A percentile compares a stretch with the other conserved stretches of the same genome.
phyloP scores from a whole-genome alignment of 148 eudicot genomes.

The Amaranthus palmeri region DNA sequence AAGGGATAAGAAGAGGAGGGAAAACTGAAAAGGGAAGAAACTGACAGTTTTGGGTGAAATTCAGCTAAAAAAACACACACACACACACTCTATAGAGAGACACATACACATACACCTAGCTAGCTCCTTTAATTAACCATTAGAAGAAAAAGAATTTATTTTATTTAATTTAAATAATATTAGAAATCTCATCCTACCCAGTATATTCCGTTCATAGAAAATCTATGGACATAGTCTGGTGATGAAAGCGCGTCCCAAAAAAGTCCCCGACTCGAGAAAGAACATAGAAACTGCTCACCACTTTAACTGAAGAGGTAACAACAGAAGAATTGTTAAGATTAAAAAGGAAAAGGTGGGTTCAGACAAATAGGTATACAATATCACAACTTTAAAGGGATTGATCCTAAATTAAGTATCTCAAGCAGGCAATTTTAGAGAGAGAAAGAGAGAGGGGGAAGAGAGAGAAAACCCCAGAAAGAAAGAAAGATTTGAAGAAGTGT shows the following conservation, averaged over 20 bases:
- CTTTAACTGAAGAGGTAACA: constrained; percentile 61
- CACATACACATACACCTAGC: constrained; percentile 27
- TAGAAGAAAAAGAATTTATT: not conserved
- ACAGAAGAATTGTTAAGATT: constrained; percentile 9
- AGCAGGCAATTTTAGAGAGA: no score
- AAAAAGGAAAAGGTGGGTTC: constrained; percentile 40
- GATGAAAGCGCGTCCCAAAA: no score
- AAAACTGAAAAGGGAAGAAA: constrained; percentile 20
- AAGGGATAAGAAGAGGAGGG: constrained; percentile 15
- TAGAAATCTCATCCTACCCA: not conserved
- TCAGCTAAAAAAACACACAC: constrained; percentile 42
- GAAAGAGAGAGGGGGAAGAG: not conserved
- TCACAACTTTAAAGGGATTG: constrained; percentile 16
- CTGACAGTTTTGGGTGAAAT: constrained; percentile 20
- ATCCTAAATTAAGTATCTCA: constrained; percentile 16
- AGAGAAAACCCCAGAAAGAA: constrained; percentile 3
- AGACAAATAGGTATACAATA: constrained; percentile 16
- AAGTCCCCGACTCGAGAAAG: constrained; percentile 10
- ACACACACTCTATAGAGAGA: constrained; percentile 8
- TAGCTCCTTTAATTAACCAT: constrained; percentile 37
- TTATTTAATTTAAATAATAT: not conserved
- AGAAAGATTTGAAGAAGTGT: not conserved
- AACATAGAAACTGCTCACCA: constrained; percentile 40
- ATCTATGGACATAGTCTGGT: no score
- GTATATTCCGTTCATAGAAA: no score